A percentile compares a stretch with the other conserved stretches of the same genome.
phyloP scores from a whole-genome alignment of 805 yeast genomes.

The Ogataea siamensis region DNA sequence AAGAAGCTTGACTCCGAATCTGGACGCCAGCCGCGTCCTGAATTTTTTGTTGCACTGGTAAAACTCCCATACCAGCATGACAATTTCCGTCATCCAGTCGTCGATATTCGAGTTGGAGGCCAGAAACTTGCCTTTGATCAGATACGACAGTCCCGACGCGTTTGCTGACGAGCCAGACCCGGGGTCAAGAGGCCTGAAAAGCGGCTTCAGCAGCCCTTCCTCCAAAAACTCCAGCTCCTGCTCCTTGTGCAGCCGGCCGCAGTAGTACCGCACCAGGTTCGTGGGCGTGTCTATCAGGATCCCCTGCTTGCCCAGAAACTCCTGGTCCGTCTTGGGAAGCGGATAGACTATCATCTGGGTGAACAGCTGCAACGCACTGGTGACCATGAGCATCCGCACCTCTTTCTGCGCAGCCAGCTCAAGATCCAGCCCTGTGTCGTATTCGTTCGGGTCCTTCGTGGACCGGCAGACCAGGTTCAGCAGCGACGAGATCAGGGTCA shows the following conservation, averaged over 20 bases:
- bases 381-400: constrained; percentile 46
- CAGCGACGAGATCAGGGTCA: constrained; percentile 64
- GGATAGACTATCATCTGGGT: constrained; percentile 62
- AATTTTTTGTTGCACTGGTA: constrained; percentile 67
- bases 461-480: constrained; percentile 61
- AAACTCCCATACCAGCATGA: constrained; percentile 72
- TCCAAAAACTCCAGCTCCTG: constrained; percentile 52
- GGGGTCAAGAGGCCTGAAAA: constrained; percentile 42
- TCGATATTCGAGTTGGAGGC: constrained; percentile 22
- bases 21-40: constrained; percentile 42
- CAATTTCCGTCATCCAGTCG: constrained; percentile 55
- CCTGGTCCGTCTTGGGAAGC: constrained; percentile 46
- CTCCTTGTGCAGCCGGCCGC: constrained; percentile 54
- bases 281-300: constrained; percentile 35
- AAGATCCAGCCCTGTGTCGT: constrained; percentile 46
- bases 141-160: constrained; percentile 23
- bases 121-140: constrained; percentile 27
- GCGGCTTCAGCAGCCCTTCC: constrained; percentile 44
- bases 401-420: constrained; percentile 34
- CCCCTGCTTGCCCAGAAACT: constrained; percentile 36
- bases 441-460: constrained; percentile 34
- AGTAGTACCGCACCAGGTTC: constrained; percentile 49
- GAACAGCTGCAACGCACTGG: constrained; percentile 60
- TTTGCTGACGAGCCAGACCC: constrained; percentile 16
- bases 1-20: constrained; percentile 49